phyloP scores from a whole-genome alignment of 805 yeast species.

The Lachancea mirantina region DNA sequence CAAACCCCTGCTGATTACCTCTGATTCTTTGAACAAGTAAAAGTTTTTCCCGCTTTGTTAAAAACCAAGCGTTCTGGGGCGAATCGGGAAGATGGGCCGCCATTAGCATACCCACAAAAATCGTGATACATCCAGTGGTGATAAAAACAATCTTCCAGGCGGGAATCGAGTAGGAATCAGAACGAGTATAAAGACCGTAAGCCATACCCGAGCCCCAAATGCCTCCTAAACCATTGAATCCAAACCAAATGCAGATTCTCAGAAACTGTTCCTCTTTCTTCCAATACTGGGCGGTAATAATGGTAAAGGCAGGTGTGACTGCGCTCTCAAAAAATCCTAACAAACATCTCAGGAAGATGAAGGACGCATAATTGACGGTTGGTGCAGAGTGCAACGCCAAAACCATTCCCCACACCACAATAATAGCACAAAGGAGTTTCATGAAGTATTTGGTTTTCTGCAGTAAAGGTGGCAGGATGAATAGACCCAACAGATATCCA shows the following conservation, averaged over 20 bases:
- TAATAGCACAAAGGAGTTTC: conserved; percentile 38
- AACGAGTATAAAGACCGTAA: conserved; percentile 38
- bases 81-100: conserved; percentile 43
- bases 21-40: conserved; percentile 43
- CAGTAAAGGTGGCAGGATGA: conserved; percentile 10
- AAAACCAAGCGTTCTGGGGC: conserved; percentile 42
- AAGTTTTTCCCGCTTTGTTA: conserved; percentile 38
- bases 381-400: conserved; percentile 44
- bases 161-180: conserved; percentile 31
- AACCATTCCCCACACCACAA: conserved; percentile 51
- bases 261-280: conserved; percentile 35
- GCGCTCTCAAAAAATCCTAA: conserved; percentile 43
- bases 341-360: conserved; percentile 37
- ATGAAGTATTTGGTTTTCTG: conserved; percentile 49
- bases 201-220: conserved; percentile 45
- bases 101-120: conserved; percentile 39
- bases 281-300: conserved; percentile 50
- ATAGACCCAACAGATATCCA: conserved; percentile 40
- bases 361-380: conserved; percentile 33
- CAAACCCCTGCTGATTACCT: conserved; percentile 46
- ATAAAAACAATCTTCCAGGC: conserved; percentile 55
- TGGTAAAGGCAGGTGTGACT: conserved; percentile 46
- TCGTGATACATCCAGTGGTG: conserved; percentile 49
- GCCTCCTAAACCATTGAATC: conserved; percentile 36
- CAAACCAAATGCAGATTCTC: conserved; percentile 36